phyloP scores from a whole-genome alignment of 768 basidiomycete species.

The Suillus subalutaceus region DNA sequence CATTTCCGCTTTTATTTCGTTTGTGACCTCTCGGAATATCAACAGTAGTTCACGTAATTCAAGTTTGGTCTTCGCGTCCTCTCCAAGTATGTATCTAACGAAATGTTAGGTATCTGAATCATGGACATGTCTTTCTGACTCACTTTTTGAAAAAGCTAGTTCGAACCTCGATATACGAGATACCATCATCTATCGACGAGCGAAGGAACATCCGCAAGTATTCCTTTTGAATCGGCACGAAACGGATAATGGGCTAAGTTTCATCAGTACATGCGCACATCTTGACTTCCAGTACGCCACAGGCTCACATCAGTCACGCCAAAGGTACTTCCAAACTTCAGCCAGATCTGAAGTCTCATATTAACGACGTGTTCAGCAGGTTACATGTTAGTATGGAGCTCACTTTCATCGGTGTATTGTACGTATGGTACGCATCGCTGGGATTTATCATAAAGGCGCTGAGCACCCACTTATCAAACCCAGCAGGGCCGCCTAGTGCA shows the following conservation, averaged over 20 bases:
- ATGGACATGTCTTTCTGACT: not conserved
- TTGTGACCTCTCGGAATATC: constrained; percentile 37
- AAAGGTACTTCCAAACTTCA: constrained; percentile 25
- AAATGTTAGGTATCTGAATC: not conserved
- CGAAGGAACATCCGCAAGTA: constrained; percentile 36
- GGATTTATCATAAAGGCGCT: constrained; percentile 43
- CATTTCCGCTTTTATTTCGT: constrained; percentile 39
- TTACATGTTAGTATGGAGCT: not conserved
- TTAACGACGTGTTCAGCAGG: not conserved
- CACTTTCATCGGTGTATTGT: constrained; percentile 45
- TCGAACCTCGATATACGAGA: constrained; percentile 47
- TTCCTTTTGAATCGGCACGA: constrained; percentile 22
- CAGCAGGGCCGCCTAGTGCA: constrained; percentile 40
- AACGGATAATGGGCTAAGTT: constrained; percentile 36
- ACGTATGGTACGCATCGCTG: constrained; percentile 44
- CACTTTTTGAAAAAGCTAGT: constrained; percentile 43
- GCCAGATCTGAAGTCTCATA: constrained; percentile 21
- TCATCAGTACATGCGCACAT: constrained; percentile 19
- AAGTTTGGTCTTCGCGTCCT: constrained; percentile 40
- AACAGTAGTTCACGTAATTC: constrained; percentile 39
- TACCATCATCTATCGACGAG: constrained; percentile 46
- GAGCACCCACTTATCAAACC: constrained; percentile 48
- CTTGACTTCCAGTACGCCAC: constrained; percentile 21
- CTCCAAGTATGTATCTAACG: constrained; percentile 42
- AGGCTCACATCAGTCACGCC: constrained; percentile 25